phyloP scores from a whole-genome alignment of 208 protist genomes.

The Hexamita inflata region DNA sequence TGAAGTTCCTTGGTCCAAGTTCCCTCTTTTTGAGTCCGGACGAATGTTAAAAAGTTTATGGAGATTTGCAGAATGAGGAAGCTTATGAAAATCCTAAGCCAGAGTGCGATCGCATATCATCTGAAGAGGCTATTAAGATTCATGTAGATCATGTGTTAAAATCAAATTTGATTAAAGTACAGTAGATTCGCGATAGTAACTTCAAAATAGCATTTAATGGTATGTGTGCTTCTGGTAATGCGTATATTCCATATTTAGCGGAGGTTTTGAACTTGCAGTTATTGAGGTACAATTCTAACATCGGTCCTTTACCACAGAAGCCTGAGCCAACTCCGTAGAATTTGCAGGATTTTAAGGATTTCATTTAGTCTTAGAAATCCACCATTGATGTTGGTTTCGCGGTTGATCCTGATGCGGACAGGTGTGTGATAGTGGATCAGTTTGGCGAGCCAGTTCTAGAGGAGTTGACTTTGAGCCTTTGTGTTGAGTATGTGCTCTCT shows the following conservation, averaged over 20 bases:
- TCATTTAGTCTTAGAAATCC: constrained; percentile 33
- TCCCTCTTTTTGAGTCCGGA: constrained; percentile 51
- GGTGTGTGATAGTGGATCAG: constrained; percentile 54
- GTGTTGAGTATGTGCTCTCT: constrained; percentile 49
- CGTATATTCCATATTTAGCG: constrained; percentile 45
- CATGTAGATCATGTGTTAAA: constrained; percentile 30
- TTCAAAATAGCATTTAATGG: constrained; percentile 50
- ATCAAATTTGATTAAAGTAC: constrained; percentile 42
- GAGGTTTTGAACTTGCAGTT: constrained; percentile 41
- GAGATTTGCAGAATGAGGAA: too few species aligned
- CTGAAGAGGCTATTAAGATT: not conserved
- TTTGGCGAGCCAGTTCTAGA: constrained; percentile 45
- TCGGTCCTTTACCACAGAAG: constrained; percentile 51
- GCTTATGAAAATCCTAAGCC: not conserved
- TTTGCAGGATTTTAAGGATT: constrained; percentile 46
- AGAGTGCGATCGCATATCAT: not conserved
- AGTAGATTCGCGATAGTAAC: too few species aligned
- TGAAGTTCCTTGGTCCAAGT: constrained; percentile 58
- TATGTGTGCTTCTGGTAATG: constrained; percentile 52
- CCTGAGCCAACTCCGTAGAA: constrained; percentile 55
- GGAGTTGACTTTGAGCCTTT: constrained; percentile 55
- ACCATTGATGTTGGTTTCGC: constrained; percentile 53
- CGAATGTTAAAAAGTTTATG: constrained; percentile 43
- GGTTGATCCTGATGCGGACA: constrained; percentile 56
- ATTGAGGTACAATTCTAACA: constrained; percentile 48